Base-by-base conservation (phyloP, 495 filamentous ascomycete genomes). In the Hypoxylon fragiforme region DNA sequence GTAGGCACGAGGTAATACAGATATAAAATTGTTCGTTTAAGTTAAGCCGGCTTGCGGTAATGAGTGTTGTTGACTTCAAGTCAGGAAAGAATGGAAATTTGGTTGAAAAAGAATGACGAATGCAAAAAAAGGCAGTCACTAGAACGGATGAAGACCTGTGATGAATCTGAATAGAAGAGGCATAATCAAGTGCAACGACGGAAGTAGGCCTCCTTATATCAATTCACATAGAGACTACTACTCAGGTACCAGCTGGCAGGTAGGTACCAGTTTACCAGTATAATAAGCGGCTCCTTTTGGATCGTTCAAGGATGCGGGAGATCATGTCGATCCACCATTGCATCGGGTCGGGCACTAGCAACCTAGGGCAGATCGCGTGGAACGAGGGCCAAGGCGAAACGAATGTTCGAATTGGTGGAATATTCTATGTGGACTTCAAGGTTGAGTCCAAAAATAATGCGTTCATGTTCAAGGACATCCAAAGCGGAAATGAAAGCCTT, bases 41-140 rank as follows among this genome's bases (percentile, higher is more conserved):
- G n/a, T n/a, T n/a, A n/a, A 35, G 37, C 47, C 37, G 47, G 20
- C 47, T 50, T 40, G 47, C 47, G 37, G 37, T 50, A 50, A 50
- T 12, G 47, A 50, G 41, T 41, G 47, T 50, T 24, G 20, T 16
- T 50, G 47, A 41, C 47, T 42, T 50, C 47, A 50, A 50, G 47
- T 50, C 47, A 41, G 41, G 46, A 31, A 50, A 16, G 37, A 50
- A 32, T 37, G 24, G 4, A 28, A 42, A 18, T n/a, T n/a, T 12
- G 30, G 45, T 1, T 49, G 9, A 49, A 32, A 49, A n/a, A n/a
- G n/a, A n/a, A n/a, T n/a, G n/a, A n/a, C n/a, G n/a, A n/a, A n/a
- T n/a, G 11, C 21, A 50, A 50, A 6, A 37, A 42, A 7, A 24
- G 36, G 7, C 37, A 28, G 9, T 28, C 9, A 9, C 24, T 4